A percentile compares a stretch with the other conserved stretches of the same genome.
phyloP scores from a whole-genome alignment of 192 early-diverging fungal genomes.

The Coemansia sp. region DNA sequence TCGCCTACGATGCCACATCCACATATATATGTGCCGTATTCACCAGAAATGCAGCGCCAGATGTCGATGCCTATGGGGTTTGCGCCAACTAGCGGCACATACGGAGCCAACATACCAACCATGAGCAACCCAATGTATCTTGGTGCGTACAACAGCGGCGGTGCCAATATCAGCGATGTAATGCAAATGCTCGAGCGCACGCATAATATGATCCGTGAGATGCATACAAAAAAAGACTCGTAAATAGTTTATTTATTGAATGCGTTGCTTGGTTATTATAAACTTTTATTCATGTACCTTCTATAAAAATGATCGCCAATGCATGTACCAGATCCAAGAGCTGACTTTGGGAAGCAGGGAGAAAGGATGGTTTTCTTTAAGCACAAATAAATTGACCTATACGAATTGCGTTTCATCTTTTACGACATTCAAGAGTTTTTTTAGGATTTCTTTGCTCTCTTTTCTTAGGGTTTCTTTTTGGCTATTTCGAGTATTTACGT shows the following conservation, averaged over 20 bases:
- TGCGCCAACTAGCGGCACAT: background rate
- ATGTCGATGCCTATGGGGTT: conserved; percentile 8
- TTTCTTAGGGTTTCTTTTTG: background rate
- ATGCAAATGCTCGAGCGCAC: conserved; percentile 37
- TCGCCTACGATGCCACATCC: conserved; percentile 15
- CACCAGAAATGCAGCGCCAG: conserved; percentile 16
- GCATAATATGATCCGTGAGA: conserved; percentile 34
- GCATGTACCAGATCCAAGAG: background rate
- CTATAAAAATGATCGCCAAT: background rate
- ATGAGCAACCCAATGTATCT: background rate
- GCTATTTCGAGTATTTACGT: background rate
- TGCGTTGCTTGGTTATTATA: background rate
- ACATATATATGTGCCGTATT: conserved; percentile 17
- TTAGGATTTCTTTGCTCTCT: background rate
- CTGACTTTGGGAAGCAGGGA: background rate
- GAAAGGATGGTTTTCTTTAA: background rate
- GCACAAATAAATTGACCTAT: background rate
- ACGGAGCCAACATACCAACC: background rate
- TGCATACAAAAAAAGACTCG: conserved; percentile 22
- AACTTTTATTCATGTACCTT: background rate
- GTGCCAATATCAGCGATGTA: conserved; percentile 25
- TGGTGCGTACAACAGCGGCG: background rate
- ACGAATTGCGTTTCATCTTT: background rate
- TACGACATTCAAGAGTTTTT: background rate
- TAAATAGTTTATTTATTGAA: background rate